Percentiles rank a stretch among this genome's conserved stretches.
These are phyloP conservation scores for Aspergillus pseudoglaucus DNA, from an alignment of 2,329 filamentous ascomycete species.

Conservation along the genomic window DNA sequence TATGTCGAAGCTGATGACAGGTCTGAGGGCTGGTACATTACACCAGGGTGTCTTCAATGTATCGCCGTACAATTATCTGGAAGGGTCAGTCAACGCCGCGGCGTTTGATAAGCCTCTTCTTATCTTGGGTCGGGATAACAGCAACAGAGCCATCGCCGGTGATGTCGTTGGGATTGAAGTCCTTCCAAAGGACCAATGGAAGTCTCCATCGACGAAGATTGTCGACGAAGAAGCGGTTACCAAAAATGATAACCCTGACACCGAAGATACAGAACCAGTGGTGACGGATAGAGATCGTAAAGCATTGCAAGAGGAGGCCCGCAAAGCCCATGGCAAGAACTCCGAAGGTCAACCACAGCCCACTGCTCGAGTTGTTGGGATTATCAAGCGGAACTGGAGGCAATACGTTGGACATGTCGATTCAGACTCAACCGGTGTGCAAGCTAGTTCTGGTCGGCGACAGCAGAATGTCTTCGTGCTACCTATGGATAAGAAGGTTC, in stretches of 20 bases:
- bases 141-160: slow-evolving; percentile 86
- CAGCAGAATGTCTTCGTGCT: slow-evolving; percentile 92
- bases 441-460: slow-evolving; percentile 67
- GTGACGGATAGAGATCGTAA: slow-evolving; percentile 81
- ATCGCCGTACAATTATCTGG: slow-evolving; percentile 95
- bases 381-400: slow-evolving; percentile 94
- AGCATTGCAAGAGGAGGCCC: slow-evolving; percentile 86
- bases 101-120: slow-evolving; percentile 85
- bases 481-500: slow-evolving; percentile 96
- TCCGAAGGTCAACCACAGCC: slow-evolving; percentile 76
- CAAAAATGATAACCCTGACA: slow-evolving; percentile 87
- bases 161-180: slow-evolving; percentile 92
- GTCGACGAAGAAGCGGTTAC: slow-evolving; percentile 90
- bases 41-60: slow-evolving; percentile 96
- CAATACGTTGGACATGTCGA: slow-evolving; percentile 97
- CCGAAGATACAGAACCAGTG: slow-evolving; percentile 66
- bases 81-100: slow-evolving; percentile 83
- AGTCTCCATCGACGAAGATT: slow-evolving; percentile 88
- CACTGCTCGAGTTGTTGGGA: slow-evolving; percentile 83
- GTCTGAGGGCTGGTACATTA: slow-evolving; percentile 76
- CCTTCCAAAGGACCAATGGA: slow-evolving; percentile 92
- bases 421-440: slow-evolving; percentile 69
- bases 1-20: slow-evolving; percentile 89
- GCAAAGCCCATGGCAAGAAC: slow-evolving; percentile 69
- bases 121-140: slow-evolving; percentile 86